Base-by-base conservation (phyloP, 768 basidiomycete genomes). In the Lepiota venenata region DNA sequence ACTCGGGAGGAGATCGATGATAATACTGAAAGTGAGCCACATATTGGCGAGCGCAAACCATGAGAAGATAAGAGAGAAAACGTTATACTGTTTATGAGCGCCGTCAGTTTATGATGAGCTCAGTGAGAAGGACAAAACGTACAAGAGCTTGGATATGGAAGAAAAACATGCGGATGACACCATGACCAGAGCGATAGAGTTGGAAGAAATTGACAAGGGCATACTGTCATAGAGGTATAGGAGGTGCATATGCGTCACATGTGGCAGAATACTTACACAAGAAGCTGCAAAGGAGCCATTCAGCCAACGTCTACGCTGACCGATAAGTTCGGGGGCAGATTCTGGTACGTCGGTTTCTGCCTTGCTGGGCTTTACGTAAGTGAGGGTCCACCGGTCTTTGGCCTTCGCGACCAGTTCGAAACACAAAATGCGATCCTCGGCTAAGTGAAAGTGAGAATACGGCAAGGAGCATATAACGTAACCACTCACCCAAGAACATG, bases 341-440 rank as follows among this genome's bases (percentile, higher is more conserved):
- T 98, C 95, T 3, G 91, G 91, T n/a, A 96, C 93, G 74, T 95
- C 93, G 0, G 94, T 96, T 72, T 95, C 93, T 11, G 93, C 93
- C 66, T 95, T 98, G 63, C 88, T 90, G 10, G 93, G 92, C 70
- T 98, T 97, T 65, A 98, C 95, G 47, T 82, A 82, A 12, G 87
- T 88, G 63, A 98, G 73, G 2, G 88, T 91, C 96, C 96, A 98
- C 56, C 80, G 75, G 59, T 92, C 91, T 40, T 81, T 80, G 1
- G 81, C 84, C 70, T 98, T 98, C 10, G 95, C 93, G 18, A 95
- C 94, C 50, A 98, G 77, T 68, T 98, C 95, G 71, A 98, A 98
- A 71, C 95, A 98, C 22, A 98, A 79, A 60, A 98, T 98, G 76
- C 95, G 91, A 76, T 96, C 93, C 72, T 95, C 93, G 53, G 93